Conservation (phyloP, 192 early-diverging fungal genomes). For the Backusella circina region DNA sequence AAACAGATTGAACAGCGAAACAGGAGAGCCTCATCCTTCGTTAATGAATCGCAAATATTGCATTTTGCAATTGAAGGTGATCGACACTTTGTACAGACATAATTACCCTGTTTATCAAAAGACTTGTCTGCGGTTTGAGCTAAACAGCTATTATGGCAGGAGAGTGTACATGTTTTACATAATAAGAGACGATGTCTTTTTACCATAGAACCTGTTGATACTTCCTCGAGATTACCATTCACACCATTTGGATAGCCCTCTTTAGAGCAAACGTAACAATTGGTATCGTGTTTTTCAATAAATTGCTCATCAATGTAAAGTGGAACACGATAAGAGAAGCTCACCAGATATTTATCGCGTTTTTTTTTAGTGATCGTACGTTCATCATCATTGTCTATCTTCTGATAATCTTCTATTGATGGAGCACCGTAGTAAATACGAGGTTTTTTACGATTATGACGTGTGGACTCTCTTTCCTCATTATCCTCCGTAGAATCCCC, state of each 20-base stretch:
- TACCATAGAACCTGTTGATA: background rate
- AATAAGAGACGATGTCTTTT: background rate
- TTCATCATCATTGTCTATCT: background rate
- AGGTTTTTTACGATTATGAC: background rate
- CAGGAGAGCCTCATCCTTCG: background rate
- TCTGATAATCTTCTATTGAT: background rate
- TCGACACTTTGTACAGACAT: slow-evolving; percentile 5
- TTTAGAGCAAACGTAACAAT: background rate
- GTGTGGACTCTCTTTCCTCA: background rate
- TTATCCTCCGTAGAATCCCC: background rate
- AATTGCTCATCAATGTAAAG: background rate
- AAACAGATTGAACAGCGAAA: background rate
- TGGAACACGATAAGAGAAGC: background rate
- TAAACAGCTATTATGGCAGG: slow-evolving; percentile 4
- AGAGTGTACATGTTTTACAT: background rate
- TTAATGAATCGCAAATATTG: background rate
- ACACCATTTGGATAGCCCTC: background rate
- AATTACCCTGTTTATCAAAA: slow-evolving; percentile 5
- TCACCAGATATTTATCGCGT: no score
- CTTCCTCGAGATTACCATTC: background rate
- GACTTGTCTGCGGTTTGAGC: background rate
- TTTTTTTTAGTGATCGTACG: no score
- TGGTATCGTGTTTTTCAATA: background rate
- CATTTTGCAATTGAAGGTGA: background rate
- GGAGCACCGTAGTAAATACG: background rate